Evolutionary conservation across 164 flowering plant species (phyloP), one percentile per base, ranked within the genome.

Genomic region (Macadamia integrifolia): DNA sequence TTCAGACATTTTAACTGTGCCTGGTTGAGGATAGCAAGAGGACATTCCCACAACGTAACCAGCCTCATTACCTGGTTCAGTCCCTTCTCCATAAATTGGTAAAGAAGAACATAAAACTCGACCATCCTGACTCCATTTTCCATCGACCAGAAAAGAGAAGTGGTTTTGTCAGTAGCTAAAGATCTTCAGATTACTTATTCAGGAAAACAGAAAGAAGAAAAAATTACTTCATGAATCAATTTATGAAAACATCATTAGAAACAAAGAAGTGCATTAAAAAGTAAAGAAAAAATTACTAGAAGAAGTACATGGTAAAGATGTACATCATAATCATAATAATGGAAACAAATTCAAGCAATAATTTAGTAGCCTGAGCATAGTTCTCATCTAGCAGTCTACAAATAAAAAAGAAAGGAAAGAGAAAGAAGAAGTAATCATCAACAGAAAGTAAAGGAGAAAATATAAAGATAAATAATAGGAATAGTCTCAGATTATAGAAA

Each of bases 41-140:
- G 95, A 81, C 97, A 93, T 93, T 69, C 98, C 98, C 17, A 88
- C 91, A 60, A 92, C 82, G 68, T 88, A 92, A 58, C 89, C 95
- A 70, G 77, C 81, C 69, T 90, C 97, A 61, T 93, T 78, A 61
- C 97, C 97, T 28, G 82, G 80, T 74, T 88, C 86, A 9, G 70
- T 66, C 29, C 98, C 96, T 23, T 80, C 61, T 60, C 98, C 98
- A 69, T 91, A 93, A 53, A 68, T 66, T 59, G 97, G 90, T 29
- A 70, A 71, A 8, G 98, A 93, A 61, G 88, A 71, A 79, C 97
- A 93, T 71, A 93, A 72, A 15, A 72, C 60, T 15, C 86, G 81
- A 44, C 96, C 98, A 76, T 85, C 94, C 98, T 92, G 69, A 59
- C 13, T 32, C 61, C 63, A 42, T 42, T 17, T 43, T 1, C 6